Conservation (phyloP, 768 basidiomycete species). For the Tricholoma bakamatsutake region DNA sequence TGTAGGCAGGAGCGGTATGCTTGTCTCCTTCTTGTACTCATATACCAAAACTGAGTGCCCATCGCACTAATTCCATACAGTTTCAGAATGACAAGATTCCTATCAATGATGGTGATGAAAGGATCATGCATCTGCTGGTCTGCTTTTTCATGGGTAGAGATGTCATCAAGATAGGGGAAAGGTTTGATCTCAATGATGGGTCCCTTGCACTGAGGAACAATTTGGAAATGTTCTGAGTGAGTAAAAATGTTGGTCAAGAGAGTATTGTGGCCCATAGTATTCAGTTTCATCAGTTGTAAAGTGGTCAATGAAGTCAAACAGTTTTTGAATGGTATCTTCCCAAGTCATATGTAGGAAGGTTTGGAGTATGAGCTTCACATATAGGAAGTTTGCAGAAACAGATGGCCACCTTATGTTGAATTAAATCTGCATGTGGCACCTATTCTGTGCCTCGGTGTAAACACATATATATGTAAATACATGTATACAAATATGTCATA, state of each 20-base stretch:
- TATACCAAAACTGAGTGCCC: slow-evolving; percentile 14
- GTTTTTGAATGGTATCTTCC: neutral
- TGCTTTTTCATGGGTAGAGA: neutral
- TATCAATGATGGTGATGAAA: neutral
- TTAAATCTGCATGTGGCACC: too few relatives aligned
- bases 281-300: neutral
- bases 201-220: neutral
- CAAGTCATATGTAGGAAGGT: neutral
- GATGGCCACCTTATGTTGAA: too few relatives aligned
- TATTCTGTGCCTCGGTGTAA: too few relatives aligned
- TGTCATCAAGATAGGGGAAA: neutral
- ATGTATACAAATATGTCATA: too few relatives aligned
- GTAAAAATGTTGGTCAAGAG: neutral
- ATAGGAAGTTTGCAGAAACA: too few relatives aligned
- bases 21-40: slow-evolving; percentile 6
- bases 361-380: too few relatives aligned
- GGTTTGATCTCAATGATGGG: neutral
- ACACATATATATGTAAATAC: too few relatives aligned
- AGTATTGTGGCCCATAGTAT: neutral
- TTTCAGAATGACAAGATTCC: slow-evolving; percentile 10
- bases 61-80: slow-evolving; percentile 15
- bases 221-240: neutral
- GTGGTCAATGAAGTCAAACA: neutral
- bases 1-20: slow-evolving; percentile 2
- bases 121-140: neutral